Conservation (phyloP, 352 stramenopile genomes). For the Pseudoperonospora humuli region DNA sequence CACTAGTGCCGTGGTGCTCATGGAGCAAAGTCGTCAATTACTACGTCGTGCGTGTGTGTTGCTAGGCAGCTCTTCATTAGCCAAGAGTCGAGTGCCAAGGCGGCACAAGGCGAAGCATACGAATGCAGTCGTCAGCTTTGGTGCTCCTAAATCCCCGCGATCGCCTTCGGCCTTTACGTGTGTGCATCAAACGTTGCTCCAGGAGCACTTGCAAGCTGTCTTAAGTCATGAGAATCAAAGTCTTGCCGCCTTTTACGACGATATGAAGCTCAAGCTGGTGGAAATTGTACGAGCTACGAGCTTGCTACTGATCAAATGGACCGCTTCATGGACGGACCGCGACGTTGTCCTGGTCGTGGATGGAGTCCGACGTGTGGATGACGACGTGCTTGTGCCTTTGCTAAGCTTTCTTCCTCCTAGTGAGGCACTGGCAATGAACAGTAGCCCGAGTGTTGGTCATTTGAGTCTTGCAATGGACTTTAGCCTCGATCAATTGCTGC, state of each 20-base stretch:
- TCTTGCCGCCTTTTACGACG: conserved; percentile 29
- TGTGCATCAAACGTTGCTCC: conserved; percentile 48
- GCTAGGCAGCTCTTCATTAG: conserved; percentile 39
- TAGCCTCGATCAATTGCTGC: conserved; percentile 40
- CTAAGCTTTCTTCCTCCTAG: conserved; percentile 32
- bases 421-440: conserved; percentile 42
- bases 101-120: conserved; percentile 23
- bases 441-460: conserved; percentile 44
- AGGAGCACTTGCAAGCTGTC: conserved; percentile 46
- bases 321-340: conserved; percentile 22
- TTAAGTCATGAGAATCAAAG: conserved; percentile 26
- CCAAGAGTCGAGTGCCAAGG: conserved; percentile 17
- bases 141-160: conserved; percentile 25
- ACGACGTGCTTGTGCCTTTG: conserved; percentile 53
- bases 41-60: conserved; percentile 48
- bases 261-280: conserved; percentile 41
- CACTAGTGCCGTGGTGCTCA: conserved; percentile 38
- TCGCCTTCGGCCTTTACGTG: conserved; percentile 35
- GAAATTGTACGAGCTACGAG: conserved; percentile 37
- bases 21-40: conserved; percentile 56
- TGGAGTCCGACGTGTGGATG: conserved; percentile 40
- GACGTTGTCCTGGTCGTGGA: conserved; percentile 39
- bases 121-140: conserved; percentile 17
- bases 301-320: conserved; percentile 52
- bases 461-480: conserved; percentile 60